Evolutionary conservation across 345 rosid genomes (phyloP).

Genomic region (Aethionema arabicum): DNA sequence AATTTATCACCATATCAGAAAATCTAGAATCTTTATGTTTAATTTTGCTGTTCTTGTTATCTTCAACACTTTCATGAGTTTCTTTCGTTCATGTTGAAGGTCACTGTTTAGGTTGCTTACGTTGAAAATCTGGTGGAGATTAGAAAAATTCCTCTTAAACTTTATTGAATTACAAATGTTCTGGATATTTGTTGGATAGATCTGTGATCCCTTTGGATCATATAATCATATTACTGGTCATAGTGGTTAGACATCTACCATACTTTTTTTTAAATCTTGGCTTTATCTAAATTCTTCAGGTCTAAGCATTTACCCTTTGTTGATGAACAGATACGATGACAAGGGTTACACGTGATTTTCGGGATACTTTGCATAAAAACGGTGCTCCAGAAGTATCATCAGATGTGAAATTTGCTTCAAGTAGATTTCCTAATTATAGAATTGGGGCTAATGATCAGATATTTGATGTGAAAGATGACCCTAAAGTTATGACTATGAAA

Average conservation of each 20-base stretch:
- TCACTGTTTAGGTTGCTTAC: background rate
- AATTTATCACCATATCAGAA: background rate
- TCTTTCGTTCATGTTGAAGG: constrained; percentile 11
- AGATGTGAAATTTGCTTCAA: constrained; percentile 79
- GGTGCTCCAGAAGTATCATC: constrained; percentile 72
- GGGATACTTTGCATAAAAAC: constrained; percentile 60
- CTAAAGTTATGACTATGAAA: constrained; percentile 78
- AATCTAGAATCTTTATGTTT: background rate
- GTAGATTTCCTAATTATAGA: constrained; percentile 81
- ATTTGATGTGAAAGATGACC: constrained; percentile 65
- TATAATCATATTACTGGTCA: constrained; percentile 1
- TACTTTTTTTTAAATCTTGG: constrained; percentile 13
- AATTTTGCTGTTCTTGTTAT: background rate
- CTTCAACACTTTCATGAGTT: background rate
- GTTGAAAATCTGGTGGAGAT: background rate
- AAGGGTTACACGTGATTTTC: constrained; percentile 65
- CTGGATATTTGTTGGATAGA: constrained; percentile 16
- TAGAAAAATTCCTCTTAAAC: background rate
- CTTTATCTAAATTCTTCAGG: constrained; percentile 11
- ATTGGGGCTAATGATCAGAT: constrained; percentile 80
- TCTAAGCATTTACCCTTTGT: constrained; percentile 21
- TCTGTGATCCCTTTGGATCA: constrained; percentile 15
- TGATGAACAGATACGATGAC: constrained; percentile 55
- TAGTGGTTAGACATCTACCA: constrained; percentile 25
- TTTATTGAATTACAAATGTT: constrained; percentile 4